A percentile compares a stretch with the other conserved stretches of the same genome.
These are phyloP conservation scores for Dendrocalamus sinicus DNA, from an alignment of 176 grass and related monocot species.

Conservation along the genomic window DNA sequence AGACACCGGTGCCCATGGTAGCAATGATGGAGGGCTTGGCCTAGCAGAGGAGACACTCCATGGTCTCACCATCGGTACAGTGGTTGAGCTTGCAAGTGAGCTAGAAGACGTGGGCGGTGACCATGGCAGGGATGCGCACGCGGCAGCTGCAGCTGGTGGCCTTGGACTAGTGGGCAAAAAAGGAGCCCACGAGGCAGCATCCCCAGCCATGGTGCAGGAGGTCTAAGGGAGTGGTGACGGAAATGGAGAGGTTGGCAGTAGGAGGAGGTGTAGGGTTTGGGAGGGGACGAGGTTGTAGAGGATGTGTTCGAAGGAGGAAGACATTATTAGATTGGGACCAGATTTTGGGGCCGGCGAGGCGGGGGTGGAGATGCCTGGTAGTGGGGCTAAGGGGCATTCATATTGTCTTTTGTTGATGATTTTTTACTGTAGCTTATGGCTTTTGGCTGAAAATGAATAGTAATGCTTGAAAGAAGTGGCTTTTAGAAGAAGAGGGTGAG, in stretches of 20 bases:
- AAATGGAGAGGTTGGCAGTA: constrained; percentile 26
- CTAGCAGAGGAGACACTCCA: constrained; percentile 93
- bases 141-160: constrained; percentile 78
- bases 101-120: constrained; percentile 83
- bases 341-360: constrained; percentile 41
- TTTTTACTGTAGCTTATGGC: no score
- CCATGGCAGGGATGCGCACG: constrained; percentile 74
- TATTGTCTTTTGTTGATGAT: no score
- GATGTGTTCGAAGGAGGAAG: constrained; percentile 57
- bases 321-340: constrained; percentile 35
- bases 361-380: background rate
- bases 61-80: constrained; percentile 81
- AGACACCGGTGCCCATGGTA: constrained; percentile 74
- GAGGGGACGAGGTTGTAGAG: constrained; percentile 58
- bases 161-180: constrained; percentile 69
- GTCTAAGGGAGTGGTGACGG: background rate
- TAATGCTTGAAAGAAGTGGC: no score
- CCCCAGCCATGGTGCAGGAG: background rate
- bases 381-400: constrained; percentile 49
- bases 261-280: constrained; percentile 33
- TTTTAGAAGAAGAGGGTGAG: no score
- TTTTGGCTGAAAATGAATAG: no score
- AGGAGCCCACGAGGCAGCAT: background rate
- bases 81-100: constrained; percentile 84
- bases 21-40: constrained; percentile 88